A percentile compares a stretch with the other conserved stretches of the same genome.
Evolutionary conservation across 2,329 filamentous ascomycete species (phyloP).

Genomic region (Hymenoscyphus repandus): DNA sequence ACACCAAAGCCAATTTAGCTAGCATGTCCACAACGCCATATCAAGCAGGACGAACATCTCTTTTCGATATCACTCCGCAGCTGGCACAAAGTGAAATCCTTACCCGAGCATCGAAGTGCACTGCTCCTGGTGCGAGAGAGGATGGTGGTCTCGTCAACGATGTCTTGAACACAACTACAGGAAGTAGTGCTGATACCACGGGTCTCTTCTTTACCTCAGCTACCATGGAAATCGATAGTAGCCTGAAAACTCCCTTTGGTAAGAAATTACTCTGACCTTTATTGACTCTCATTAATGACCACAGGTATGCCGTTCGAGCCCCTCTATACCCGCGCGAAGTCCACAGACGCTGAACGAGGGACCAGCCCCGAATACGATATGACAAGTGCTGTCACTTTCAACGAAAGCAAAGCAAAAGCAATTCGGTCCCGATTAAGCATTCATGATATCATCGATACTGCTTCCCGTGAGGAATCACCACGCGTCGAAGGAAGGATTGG

Average conservation of each 20-base stretch:
- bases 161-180: too few relatives aligned
- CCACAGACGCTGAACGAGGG: neutral
- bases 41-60: neutral
- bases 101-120: too few relatives aligned
- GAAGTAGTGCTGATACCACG: too few relatives aligned
- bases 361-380: constrained; percentile 25
- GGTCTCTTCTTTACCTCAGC: too few relatives aligned
- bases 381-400: constrained; percentile 26
- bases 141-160: too few relatives aligned
- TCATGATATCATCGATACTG: constrained; percentile 26
- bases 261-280: neutral
- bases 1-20: constrained; percentile 2
- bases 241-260: too few relatives aligned
- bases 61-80: too few relatives aligned
- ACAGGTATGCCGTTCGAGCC: neutral
- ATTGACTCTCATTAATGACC: neutral
- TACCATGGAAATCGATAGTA: too few relatives aligned
- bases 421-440: constrained; percentile 27
- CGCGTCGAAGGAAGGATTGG: constrained; percentile 1
- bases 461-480: constrained; percentile 5
- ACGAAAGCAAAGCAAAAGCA: constrained; percentile 20
- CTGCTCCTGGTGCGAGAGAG: too few relatives aligned
- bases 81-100: too few relatives aligned
- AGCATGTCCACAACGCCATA: neutral
- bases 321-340: neutral